Evolutionary conservation across 164 flowering plant genomes (phyloP), one percentile per base, ranked within the genome.

Genomic region (Kingdonia uniflora): DNA sequence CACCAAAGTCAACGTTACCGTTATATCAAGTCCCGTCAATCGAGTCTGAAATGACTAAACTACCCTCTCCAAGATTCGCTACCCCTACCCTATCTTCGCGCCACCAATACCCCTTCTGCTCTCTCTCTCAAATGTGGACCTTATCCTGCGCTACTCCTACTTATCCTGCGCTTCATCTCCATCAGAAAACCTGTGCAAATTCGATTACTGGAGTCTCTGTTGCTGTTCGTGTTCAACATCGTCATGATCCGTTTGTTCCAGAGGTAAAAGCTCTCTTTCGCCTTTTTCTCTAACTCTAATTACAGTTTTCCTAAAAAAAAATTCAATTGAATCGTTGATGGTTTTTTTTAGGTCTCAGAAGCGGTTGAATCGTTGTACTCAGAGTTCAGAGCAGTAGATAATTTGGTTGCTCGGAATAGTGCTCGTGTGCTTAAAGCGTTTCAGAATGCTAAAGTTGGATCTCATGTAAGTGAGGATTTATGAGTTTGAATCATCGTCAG

Each of bases 351-450:
- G 96, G 90, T 87, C 54, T 81, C 65, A 19, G 68, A 74, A 61
- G 96, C 96, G 2, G 84, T 73, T 48, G 86, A 80, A 21, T 67
- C 86, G 1, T 64, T 87, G 73, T 60, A 74, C 19, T 51, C 78
- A 19, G 91, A 88, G 52, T 88, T 82, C 70, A 76, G 83, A 61
- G 79, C 75, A 12, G 80, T 88, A 63, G 96, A 88, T 63, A 69
- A 72, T 71, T 56, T 87, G 74, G 94, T 87, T 57, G 96, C 96
- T 2, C 52, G 65, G 49, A 87, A 87, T 59, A 67, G 83, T 1
- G 45, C 66, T 15, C 81, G 90, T 42, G 88, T 88, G 64, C 90
- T 88, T 41, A 85, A 73, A 63, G 85, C 91, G 55, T 88, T 71
- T 60, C 88, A 82, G 55, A 82, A 78, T 58, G 86, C 78, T 38